These are phyloP conservation scores for Trichophyton rubrum DNA, from an alignment of 2,329 filamentous ascomycete genomes.

Conservation along the genomic window DNA sequence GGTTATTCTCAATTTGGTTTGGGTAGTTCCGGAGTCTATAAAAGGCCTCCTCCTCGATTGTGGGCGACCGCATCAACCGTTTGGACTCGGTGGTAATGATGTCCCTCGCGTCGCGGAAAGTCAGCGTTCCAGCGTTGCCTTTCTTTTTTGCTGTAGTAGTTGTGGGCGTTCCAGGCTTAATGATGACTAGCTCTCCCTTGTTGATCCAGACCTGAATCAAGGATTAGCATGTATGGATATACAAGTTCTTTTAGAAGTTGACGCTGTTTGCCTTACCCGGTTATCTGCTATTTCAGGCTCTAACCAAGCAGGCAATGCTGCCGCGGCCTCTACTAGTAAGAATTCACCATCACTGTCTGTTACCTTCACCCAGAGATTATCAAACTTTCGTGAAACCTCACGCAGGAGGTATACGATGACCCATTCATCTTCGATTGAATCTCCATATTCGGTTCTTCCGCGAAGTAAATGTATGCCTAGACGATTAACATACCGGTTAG, in stretches of 20 bases:
- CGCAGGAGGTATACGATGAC: constrained; percentile 80
- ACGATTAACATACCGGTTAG: neutral
- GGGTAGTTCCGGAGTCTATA: constrained; percentile 80
- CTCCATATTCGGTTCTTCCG: constrained; percentile 75
- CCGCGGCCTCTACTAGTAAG: constrained; percentile 83
- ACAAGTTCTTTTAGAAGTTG: neutral
- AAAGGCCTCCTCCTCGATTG: constrained; percentile 80
- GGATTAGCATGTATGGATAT: neutral
- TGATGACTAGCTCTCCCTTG: constrained; percentile 59
- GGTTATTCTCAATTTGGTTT: constrained; percentile 54
- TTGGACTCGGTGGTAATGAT: constrained; percentile 46
- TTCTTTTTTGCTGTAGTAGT: constrained; percentile 24
- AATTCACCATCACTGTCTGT: constrained; percentile 91
- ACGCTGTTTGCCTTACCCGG: constrained; percentile 38
- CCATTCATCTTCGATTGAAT: constrained; percentile 96
- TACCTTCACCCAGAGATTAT: constrained; percentile 67
- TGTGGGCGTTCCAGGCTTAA: constrained; percentile 41
- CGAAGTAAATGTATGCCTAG: constrained; percentile 48
- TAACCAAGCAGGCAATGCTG: constrained; percentile 75
- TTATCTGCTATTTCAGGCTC: constrained; percentile 82
- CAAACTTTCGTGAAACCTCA: constrained; percentile 61
- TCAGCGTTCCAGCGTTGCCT: constrained; percentile 38
- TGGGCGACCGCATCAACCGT: constrained; percentile 55
- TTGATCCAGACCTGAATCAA: constrained; percentile 66
- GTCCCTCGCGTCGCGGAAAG: constrained; percentile 50